Evolutionary conservation across 176 grass and related monocot species (phyloP).

Genomic region (Chrysopogon serrulatus): DNA sequence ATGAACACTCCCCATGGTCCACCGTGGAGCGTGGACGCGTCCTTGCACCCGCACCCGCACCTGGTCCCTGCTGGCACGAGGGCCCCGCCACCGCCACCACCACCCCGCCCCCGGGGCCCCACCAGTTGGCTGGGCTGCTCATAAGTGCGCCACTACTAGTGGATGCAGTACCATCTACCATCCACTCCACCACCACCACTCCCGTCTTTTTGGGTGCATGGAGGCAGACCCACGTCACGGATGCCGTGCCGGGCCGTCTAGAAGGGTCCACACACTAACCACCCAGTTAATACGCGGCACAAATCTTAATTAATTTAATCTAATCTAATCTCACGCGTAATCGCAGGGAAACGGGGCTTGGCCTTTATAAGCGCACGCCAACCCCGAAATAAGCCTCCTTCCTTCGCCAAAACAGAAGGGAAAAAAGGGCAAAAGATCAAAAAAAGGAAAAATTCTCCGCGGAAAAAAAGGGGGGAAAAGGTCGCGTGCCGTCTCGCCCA

Average conservation of each 20-base stretch:
- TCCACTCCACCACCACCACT: too few relatives aligned
- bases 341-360: not conserved
- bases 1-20: not conserved
- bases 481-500: conserved; percentile 38
- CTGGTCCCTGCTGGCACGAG: not conserved
- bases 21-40: not conserved
- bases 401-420: not conserved
- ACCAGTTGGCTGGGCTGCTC: too few relatives aligned
- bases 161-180: too few relatives aligned
- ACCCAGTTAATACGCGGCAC: not conserved
- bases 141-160: too few relatives aligned
- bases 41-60: not conserved
- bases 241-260: not conserved
- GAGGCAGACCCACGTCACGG: not conserved
- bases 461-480: not conserved
- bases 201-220: too few relatives aligned
- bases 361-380: conserved; percentile 28
- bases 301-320: not conserved
- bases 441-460: not conserved
- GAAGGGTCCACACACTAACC: conserved; percentile 14
- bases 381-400: not conserved
- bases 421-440: not conserved
- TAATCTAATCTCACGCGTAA: not conserved
- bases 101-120: not conserved
- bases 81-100: not conserved